phyloP scores from a whole-genome alignment of 1,284 basidiomycete genomes.

The Coniferiporia weirii region DNA sequence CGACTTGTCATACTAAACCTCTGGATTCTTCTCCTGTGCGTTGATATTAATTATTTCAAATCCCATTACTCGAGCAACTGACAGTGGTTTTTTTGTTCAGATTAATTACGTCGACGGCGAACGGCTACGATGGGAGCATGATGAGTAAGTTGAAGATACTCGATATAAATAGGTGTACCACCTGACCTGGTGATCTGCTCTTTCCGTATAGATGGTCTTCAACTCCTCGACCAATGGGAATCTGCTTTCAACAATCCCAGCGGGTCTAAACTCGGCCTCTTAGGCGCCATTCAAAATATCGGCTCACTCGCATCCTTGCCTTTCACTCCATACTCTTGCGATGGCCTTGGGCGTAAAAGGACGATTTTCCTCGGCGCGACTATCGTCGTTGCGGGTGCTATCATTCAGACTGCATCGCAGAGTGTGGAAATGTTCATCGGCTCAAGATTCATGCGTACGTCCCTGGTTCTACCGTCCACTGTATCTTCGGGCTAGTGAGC shows the following conservation, averaged over 20 bases:
- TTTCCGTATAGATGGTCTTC: constrained; percentile 32
- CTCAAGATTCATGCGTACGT: constrained; percentile 23
- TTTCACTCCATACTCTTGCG: constrained; percentile 27
- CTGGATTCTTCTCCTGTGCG: constrained; percentile 33
- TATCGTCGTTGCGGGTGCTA: constrained; percentile 25
- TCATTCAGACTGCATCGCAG: constrained; percentile 28
- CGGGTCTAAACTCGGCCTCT: constrained; percentile 21
- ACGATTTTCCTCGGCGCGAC: constrained; percentile 27
- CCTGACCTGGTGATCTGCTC: background rate
- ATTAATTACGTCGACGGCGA: constrained; percentile 35
- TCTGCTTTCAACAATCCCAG: constrained; percentile 17
- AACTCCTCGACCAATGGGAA: constrained; percentile 36
- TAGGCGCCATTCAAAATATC: constrained; percentile 26
- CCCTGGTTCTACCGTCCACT: background rate
- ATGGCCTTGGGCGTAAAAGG: constrained; percentile 27
- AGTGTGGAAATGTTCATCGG: constrained; percentile 30
- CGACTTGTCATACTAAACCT: constrained; percentile 31
- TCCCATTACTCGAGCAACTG: background rate
- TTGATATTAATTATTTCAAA: constrained; percentile 5
- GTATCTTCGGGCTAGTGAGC: background rate
- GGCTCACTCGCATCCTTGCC: constrained; percentile 26
- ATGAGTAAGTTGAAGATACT: constrained; percentile 23
- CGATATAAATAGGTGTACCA: background rate
- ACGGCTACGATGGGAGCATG: constrained; percentile 29
- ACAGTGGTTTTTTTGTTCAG: constrained; percentile 20